phyloP scores from a whole-genome alignment of 345 rosid genomes.

The Sonneratia alba region DNA sequence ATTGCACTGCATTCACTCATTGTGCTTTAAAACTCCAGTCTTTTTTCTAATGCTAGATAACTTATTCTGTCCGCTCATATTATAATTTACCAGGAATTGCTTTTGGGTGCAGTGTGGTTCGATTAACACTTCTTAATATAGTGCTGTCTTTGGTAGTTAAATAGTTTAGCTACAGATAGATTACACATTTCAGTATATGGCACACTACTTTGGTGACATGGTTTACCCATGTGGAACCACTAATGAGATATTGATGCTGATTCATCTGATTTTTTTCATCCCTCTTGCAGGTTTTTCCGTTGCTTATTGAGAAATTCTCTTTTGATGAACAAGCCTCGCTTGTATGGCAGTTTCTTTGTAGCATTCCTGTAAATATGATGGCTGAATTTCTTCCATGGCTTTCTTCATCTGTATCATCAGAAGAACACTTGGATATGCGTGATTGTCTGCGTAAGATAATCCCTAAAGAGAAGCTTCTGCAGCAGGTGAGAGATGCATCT shows the following conservation, averaged over 20 bases:
- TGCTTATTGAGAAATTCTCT: slow-evolving; percentile 51
- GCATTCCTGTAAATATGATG: slow-evolving; percentile 59
- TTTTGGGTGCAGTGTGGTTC: background rate
- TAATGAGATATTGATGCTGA: background rate
- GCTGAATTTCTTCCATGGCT: slow-evolving; percentile 57
- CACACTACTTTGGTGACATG: background rate
- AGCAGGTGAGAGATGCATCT: slow-evolving; percentile 27
- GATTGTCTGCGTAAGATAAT: slow-evolving; percentile 44
- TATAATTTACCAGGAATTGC: background rate
- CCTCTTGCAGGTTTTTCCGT: slow-evolving; percentile 44
- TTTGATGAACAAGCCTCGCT: slow-evolving; percentile 55
- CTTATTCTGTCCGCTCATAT: background rate
- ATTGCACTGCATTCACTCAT: background rate
- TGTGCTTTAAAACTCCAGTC: background rate
- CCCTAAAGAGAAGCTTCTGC: slow-evolving; percentile 58
- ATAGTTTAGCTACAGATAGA: background rate
- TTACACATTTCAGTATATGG: background rate
- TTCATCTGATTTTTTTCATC: background rate
- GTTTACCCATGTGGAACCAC: background rate
- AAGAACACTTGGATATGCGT: slow-evolving; percentile 36
- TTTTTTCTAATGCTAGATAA: background rate
- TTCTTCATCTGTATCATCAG: slow-evolving; percentile 39
- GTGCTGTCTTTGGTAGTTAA: background rate
- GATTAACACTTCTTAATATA: background rate
- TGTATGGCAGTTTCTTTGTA: slow-evolving; percentile 63